A percentile compares a stretch with the other conserved stretches of the same genome.
phyloP scores from a whole-genome alignment of 257 asterid species.

The Plantago major region DNA sequence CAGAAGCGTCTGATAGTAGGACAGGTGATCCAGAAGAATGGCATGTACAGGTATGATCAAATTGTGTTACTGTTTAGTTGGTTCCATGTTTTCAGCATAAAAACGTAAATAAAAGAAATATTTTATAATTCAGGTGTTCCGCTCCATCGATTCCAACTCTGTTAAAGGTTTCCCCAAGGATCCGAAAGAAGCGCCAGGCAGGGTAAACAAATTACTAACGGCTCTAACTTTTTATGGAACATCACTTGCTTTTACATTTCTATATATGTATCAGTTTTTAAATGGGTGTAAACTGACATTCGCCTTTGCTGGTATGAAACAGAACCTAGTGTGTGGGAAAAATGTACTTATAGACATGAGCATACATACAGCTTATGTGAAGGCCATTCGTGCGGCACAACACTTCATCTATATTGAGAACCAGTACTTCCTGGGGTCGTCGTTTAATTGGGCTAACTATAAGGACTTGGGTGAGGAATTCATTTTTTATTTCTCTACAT shows the following conservation, averaged over 20 bases:
- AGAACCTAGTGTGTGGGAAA: conserved; percentile 88
- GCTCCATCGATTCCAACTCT: conserved; percentile 87
- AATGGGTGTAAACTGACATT: conserved; percentile 9
- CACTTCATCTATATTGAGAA: conserved; percentile 88
- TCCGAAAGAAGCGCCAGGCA: conserved; percentile 59
- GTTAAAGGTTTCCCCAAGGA: conserved; percentile 85
- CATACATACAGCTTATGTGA: conserved; percentile 85
- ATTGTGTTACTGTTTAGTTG: neutral
- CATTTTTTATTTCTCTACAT: neutral
- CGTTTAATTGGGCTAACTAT: conserved; percentile 64
- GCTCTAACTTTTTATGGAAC: neutral
- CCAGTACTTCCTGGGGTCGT: conserved; percentile 90
- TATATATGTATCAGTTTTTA: neutral
- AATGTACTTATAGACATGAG: conserved; percentile 89
- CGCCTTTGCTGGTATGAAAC: conserved; percentile 25
- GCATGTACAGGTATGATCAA: conserved; percentile 65
- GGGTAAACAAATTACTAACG: conserved; percentile 32
- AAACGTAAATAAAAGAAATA: no score
- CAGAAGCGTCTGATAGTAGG: conserved; percentile 33
- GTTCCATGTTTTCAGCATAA: neutral
- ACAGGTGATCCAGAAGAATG: conserved; percentile 65
- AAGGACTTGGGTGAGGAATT: conserved; percentile 59
- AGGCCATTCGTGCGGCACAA: conserved; percentile 90
- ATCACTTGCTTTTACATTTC: neutral
- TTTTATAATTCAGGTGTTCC: conserved; percentile 47